These are phyloP conservation scores for Leccinum rimulosum DNA, from an alignment of 768 basidiomycete genomes.

Conservation along the genomic window DNA sequence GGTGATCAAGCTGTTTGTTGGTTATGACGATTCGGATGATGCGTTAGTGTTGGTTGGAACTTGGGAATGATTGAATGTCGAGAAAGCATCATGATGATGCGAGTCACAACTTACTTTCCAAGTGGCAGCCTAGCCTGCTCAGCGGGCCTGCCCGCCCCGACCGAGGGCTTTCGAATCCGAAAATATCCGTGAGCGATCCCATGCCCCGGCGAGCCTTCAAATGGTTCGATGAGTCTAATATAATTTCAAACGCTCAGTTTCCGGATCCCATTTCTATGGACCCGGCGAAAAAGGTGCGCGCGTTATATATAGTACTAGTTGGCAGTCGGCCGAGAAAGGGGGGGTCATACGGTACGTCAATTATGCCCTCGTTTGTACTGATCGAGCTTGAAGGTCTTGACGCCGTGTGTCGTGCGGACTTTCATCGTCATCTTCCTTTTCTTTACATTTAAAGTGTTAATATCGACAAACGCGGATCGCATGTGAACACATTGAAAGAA, in stretches of 20 bases:
- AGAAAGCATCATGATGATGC: neutral
- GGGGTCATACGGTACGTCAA: no score
- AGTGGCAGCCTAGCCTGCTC: neutral
- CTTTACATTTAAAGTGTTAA: neutral
- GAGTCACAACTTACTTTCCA: neutral
- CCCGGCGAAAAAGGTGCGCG: neutral
- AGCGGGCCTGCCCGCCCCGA: no score
- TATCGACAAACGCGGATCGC: conserved; percentile 7
- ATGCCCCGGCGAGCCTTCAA: neutral
- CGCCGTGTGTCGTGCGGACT: neutral
- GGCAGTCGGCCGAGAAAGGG: no score
- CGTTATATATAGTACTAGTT: neutral
- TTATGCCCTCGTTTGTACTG: neutral
- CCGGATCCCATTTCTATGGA: neutral
- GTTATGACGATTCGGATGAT: neutral
- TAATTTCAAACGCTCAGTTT: neutral
- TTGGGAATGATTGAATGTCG: neutral
- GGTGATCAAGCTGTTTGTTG: neutral
- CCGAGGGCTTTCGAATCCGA: neutral
- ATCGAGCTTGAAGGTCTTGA: neutral
- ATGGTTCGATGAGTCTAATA: neutral
- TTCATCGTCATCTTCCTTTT: neutral
- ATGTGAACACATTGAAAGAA: neutral
- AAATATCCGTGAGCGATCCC: neutral
- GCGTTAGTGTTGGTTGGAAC: neutral